These are phyloP conservation scores for Saturnispora galanensis DNA, from an alignment of 805 yeast genomes.

Conservation along the genomic window DNA sequence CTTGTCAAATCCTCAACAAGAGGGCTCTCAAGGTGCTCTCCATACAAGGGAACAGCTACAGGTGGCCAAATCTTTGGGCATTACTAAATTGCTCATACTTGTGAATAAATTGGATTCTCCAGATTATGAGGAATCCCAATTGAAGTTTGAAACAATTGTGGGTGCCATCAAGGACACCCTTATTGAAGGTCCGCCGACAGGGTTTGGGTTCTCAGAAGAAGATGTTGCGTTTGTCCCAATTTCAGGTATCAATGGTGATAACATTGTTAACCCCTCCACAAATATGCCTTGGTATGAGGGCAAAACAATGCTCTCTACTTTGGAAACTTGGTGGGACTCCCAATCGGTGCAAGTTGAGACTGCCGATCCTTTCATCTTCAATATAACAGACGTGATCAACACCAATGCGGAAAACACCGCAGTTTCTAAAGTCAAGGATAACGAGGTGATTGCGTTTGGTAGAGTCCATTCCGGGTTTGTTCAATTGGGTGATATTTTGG, in stretches of 20 bases:
- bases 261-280: constrained; percentile 40
- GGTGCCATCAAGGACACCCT: constrained; percentile 41
- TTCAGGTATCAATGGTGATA: constrained; percentile 60
- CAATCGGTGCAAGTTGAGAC: constrained; percentile 25
- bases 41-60: constrained; percentile 74
- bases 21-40: constrained; percentile 33
- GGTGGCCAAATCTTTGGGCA: constrained; percentile 57
- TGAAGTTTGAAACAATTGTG: constrained; percentile 33
- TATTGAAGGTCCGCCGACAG: constrained; percentile 39
- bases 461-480: constrained; percentile 58
- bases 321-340: constrained; percentile 24
- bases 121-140: constrained; percentile 34
- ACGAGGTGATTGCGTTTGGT: constrained; percentile 50
- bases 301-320: constrained; percentile 40
- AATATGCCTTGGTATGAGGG: constrained; percentile 22
- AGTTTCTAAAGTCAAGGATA: constrained; percentile 24
- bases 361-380: constrained; percentile 36
- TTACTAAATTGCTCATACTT: constrained; percentile 49
- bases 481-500: constrained; percentile 55
- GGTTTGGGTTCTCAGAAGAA: constrained; percentile 37
- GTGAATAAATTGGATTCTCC: constrained; percentile 64
- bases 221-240: constrained; percentile 51
- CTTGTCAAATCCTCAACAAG: constrained; percentile 29
- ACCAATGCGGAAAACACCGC: constrained; percentile 2
- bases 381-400: constrained; percentile 46